Conservation (phyloP, 2,329 filamentous ascomycete genomes). For the Colletotrichum sp. region DNA sequence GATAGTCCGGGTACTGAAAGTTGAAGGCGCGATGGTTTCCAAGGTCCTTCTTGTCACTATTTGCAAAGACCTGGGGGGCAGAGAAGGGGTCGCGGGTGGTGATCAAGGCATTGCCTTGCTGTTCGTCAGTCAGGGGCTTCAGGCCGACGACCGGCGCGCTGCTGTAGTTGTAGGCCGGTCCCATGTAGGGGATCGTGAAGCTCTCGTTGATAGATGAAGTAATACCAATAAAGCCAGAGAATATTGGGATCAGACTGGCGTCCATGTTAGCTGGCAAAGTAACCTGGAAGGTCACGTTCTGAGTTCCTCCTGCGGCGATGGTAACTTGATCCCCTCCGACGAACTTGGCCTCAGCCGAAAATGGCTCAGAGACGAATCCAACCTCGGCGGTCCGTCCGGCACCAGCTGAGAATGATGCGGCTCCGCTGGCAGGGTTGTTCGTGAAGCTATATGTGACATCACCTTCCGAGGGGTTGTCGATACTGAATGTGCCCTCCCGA, state of each 20-base stretch:
- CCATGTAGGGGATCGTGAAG: constrained; percentile 46
- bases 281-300: constrained; percentile 49
- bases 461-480: constrained; percentile 57
- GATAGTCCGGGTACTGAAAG: background rate
- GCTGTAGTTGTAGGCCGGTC: constrained; percentile 39
- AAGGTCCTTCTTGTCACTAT: background rate
- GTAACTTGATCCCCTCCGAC: constrained; percentile 43
- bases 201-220: constrained; percentile 33
- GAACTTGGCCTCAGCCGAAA: constrained; percentile 49
- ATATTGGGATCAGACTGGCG: constrained; percentile 40
- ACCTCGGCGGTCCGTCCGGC: background rate
- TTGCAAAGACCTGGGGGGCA: constrained; percentile 2
- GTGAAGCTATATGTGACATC: constrained; percentile 57
- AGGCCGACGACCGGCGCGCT: constrained; percentile 35
- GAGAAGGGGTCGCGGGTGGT: background rate
- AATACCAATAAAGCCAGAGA: constrained; percentile 46
- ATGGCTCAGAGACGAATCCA: constrained; percentile 28
- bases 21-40: background rate
- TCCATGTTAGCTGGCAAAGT: constrained; percentile 42
- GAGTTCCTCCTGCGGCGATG: constrained; percentile 42
- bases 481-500: constrained; percentile 54
- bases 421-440: constrained; percentile 54
- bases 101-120: background rate
- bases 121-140: background rate
- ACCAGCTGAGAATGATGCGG: constrained; percentile 52